These are phyloP conservation scores for Exophiala sp. DNA, from an alignment of 2,329 filamentous ascomycete genomes.

Conservation along the genomic window DNA sequence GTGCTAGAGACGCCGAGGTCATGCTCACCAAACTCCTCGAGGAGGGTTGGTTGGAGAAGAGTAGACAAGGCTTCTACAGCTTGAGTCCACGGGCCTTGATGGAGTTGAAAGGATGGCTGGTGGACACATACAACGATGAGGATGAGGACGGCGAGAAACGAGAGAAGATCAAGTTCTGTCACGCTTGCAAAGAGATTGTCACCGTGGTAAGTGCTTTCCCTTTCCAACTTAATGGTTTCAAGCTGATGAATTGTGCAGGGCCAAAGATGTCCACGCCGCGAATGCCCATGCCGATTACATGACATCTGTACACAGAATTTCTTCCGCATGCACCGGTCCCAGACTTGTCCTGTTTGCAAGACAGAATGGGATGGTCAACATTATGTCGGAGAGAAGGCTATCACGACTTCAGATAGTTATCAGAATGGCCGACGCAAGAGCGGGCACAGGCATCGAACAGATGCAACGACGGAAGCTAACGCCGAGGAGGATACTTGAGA, in stretches of 20 bases:
- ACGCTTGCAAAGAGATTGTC: constrained; percentile 84
- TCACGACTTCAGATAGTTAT: constrained; percentile 33
- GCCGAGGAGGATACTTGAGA: constrained; percentile 12
- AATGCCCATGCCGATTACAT: constrained; percentile 70
- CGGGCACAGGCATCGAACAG: constrained; percentile 12
- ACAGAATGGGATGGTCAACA: constrained; percentile 49
- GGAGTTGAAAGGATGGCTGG: constrained; percentile 78
- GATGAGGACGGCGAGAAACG: constrained; percentile 47
- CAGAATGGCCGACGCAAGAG: constrained; percentile 30
- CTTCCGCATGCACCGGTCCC: constrained; percentile 63
- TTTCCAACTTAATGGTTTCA: too few relatives aligned
- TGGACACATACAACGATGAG: constrained; percentile 86
- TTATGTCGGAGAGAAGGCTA: constrained; percentile 53
- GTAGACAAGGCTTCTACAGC: constrained; percentile 66
- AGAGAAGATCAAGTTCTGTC: constrained; percentile 79
- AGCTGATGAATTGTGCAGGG: constrained; percentile 49
- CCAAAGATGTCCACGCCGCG: constrained; percentile 66
- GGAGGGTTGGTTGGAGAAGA: constrained; percentile 83
- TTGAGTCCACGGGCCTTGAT: constrained; percentile 75
- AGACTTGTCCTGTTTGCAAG: constrained; percentile 61
- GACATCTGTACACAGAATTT: constrained; percentile 70
- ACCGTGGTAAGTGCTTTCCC: constrained; percentile 58
- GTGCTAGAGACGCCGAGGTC: constrained; percentile 71
- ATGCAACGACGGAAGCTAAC: not conserved
- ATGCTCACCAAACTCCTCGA: constrained; percentile 67